Conservation (phyloP, 2,329 filamentous ascomycete species). For the Fusarium buxicola region DNA sequence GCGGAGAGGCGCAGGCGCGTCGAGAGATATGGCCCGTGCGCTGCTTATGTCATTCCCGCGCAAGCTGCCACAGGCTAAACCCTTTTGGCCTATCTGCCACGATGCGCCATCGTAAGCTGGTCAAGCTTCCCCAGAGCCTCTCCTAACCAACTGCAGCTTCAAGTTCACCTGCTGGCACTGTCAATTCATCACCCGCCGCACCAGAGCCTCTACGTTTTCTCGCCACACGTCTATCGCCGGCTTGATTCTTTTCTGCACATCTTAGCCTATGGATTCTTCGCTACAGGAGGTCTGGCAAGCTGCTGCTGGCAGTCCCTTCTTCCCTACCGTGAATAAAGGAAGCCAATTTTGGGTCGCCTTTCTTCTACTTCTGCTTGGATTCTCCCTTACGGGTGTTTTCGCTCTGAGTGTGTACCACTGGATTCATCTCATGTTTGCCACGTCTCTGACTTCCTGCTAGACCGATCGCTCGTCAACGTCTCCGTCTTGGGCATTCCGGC, state of each 20-base stretch:
- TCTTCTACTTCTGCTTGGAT: conserved; percentile 75
- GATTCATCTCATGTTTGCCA: not conserved
- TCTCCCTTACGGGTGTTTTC: conserved; percentile 82
- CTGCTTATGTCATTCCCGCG: conserved; percentile 48
- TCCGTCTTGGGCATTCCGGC: conserved; percentile 85
- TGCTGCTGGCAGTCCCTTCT: conserved; percentile 87
- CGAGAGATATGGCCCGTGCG: conserved; percentile 38
- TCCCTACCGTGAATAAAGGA: conserved; percentile 82
- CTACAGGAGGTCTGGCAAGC: conserved; percentile 93
- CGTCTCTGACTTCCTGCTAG: conserved; percentile 60
- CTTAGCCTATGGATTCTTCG: conserved; percentile 77
- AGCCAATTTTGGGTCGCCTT: conserved; percentile 87
- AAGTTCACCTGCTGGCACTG: conserved; percentile 7
- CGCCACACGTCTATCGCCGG: not conserved
- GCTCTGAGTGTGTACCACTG: conserved; percentile 76
- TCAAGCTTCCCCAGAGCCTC: conserved; percentile 45
- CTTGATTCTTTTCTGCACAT: conserved; percentile 6
- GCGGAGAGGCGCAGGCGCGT: conserved; percentile 42
- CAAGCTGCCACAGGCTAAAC: conserved; percentile 45
- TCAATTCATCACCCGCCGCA: conserved; percentile 17
- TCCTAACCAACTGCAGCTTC: conserved; percentile 33
- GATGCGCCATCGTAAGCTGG: conserved; percentile 48
- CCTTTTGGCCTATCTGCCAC: conserved; percentile 50
- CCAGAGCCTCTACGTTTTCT: not conserved
- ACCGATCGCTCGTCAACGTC: conserved; percentile 83